Evolutionary conservation across 176 grass and related monocot genomes (phyloP), one percentile per base, ranked within the genome.

Genomic region (Carex scoparia): DNA sequence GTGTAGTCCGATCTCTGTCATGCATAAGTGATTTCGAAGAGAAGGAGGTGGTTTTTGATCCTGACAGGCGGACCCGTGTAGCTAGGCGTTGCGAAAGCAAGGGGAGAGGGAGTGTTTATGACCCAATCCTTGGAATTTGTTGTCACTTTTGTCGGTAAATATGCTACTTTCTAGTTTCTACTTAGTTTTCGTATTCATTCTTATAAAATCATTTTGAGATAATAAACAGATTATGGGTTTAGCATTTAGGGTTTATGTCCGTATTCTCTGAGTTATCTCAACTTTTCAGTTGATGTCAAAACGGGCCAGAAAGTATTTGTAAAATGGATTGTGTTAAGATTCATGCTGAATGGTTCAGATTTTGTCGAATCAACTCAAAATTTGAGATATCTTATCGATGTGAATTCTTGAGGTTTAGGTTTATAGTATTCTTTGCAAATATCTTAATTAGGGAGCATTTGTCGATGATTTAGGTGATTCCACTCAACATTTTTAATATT

Each of bases 101-200:
- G 49, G 90, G 68, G 15, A 92, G 94, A 57, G 94, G 94, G 4
- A 85, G 68, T 80, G 79, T 94, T 74, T 94, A 97, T 72, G 92
- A 97, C 30, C 80, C 92, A n/a, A 81, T 94, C 84, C 86, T 94
- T 82, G 92, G 94, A 68, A 97, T 94, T 65, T 97, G 92, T 65
- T 97, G 92, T 88, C 94, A 97, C 71, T 94, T 97, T 84, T 97
- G 94, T 87, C 89, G 90, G 90, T 97, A 80, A 31, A 55, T 63
- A 30, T 13, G 16, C 74, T 62, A 28, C 23, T 62, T 46, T 4
- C 74, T 62, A 28, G 15, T 62, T 46, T 4, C 66, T 84, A 58
- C 49, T 40, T 67, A 2, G 38, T 58, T 66, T 51, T 46, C 5
- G 10, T 83, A 32, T 40, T 46, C 1, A 31, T 81, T 88, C 38